Conservation (phyloP, 352 stramenopile genomes). For the Pythium dissotocum region DNA sequence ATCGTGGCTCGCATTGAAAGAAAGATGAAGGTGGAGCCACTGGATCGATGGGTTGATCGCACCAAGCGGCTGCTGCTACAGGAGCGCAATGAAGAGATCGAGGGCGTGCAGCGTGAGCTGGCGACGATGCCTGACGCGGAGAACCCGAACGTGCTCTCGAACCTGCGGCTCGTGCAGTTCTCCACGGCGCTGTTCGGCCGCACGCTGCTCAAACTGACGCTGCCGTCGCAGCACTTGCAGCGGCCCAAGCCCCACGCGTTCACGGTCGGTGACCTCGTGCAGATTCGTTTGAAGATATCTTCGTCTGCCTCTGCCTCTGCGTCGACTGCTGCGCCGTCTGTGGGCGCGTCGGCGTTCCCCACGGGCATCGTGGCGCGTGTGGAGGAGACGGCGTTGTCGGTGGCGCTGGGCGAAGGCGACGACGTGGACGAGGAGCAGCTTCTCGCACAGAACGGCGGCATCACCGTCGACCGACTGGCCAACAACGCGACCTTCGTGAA, state of each 20-base stretch:
- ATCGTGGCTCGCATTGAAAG: not conserved
- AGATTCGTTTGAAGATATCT: conserved; percentile 46
- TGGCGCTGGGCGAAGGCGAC: conserved; percentile 55
- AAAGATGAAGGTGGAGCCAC: conserved; percentile 25
- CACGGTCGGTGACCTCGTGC: conserved; percentile 82
- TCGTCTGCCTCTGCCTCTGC: not conserved
- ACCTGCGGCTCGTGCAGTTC: conserved; percentile 40
- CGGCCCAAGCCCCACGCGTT: conserved; percentile 77
- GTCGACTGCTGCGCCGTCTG: not conserved
- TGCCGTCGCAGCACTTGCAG: conserved; percentile 42
- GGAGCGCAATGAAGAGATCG: conserved; percentile 71
- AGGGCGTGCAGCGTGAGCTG: conserved; percentile 52
- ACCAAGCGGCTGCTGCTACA: conserved; percentile 49
- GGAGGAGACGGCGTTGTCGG: conserved; percentile 57
- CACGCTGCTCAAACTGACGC: conserved; percentile 52
- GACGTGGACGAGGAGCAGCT: conserved; percentile 58
- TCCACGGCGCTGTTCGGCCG: conserved; percentile 75
- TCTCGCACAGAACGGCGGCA: conserved; percentile 16
- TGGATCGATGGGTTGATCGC: conserved; percentile 59
- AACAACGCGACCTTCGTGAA: conserved; percentile 89
- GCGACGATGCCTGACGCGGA: conserved; percentile 45
- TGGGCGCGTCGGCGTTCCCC: conserved; percentile 27
- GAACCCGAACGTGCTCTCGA: conserved; percentile 72
- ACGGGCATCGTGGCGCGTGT: conserved; percentile 68
- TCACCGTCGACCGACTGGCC: conserved; percentile 80